Evolutionary conservation across 2,329 filamentous ascomycete genomes (phyloP), one percentile per base, ranked within the genome.

Genomic region (Furcasterigmium sp.): DNA sequence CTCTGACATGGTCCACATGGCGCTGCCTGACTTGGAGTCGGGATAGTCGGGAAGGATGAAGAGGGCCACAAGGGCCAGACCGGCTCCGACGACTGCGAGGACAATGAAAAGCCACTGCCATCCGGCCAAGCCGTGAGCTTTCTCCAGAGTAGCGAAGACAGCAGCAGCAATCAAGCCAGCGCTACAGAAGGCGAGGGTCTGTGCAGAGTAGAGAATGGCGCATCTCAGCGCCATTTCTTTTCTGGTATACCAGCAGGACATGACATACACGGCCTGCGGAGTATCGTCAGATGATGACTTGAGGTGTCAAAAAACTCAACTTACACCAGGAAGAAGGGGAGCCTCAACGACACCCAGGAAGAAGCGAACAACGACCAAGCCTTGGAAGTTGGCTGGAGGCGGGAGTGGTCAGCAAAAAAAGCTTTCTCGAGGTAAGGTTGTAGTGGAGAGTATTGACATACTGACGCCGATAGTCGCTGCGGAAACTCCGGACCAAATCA

Each of bases 221-320:
- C 46, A 49, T 9, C 55, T 50, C 3, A 57, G 44, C 0, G 55
- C 55, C 39, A 57, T 51, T 15, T 57, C 53, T 20, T 49, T 52
- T 1, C 53, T 39, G 2, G 55, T 54, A 39, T 57, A 57, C 54
- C 54, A 57, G 21, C 50, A 52, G 4, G 46, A 47, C 45, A 52
- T 45, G 36, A 52, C 41, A 20, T 52, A 49, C 6, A 30, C 19
- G 5, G 29, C 28, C 14, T 14, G 15, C 29, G 8, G n/a, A n/a
- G 32, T 26, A 26, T 3, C n/a, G 38, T 37, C 14, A 21, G 3
- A 13, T 7, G 8, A 39, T 8, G 19, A 13, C 9, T 3, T 2
- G 9, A 19, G 11, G 15, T 6, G 2, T 30, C 2, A 0, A 11
- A n/a, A 5, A 25, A 18, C 11, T 41, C 18, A 28, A 30, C 46